Evolutionary conservation across 1,284 basidiomycete genomes (phyloP).

Genomic region (Earliella scabrosa): DNA sequence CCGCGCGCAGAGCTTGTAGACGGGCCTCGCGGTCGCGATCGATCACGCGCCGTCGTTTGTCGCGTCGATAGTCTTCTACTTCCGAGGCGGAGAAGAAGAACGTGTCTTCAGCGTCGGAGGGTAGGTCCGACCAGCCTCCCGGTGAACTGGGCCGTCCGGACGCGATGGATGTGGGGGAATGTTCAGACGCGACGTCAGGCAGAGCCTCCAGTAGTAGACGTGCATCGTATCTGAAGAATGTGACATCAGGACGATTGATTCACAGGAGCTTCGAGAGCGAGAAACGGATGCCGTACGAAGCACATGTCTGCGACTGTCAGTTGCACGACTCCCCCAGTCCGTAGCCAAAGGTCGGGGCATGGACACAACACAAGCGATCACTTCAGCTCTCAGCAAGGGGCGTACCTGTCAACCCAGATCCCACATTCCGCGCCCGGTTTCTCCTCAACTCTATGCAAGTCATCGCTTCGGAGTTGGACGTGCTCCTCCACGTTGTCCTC

Average conservation of each 20-base stretch:
- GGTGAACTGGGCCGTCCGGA: slow-evolving; percentile 45
- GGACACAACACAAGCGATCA: slow-evolving; percentile 12
- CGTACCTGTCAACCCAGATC: slow-evolving; percentile 71
- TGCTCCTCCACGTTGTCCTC: slow-evolving; percentile 21
- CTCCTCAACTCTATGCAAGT: not conserved
- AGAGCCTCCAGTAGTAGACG: slow-evolving; percentile 69
- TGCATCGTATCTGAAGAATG: slow-evolving; percentile 70
- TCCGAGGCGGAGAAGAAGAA: slow-evolving; percentile 78
- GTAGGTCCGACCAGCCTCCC: slow-evolving; percentile 78
- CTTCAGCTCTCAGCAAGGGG: slow-evolving; percentile 21
- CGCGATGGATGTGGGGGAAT: slow-evolving; percentile 7
- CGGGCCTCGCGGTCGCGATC: slow-evolving; percentile 67
- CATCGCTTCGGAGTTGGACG: slow-evolving; percentile 8
- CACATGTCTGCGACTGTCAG: not conserved
- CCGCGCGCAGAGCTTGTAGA: slow-evolving; percentile 56
- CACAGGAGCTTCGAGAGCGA: slow-evolving; percentile 12
- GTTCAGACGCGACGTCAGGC: slow-evolving; percentile 32
- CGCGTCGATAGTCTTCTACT: slow-evolving; percentile 63
- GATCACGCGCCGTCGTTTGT: slow-evolving; percentile 67
- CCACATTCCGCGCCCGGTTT: slow-evolving; percentile 19
- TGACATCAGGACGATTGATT: not conserved
- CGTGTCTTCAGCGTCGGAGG: slow-evolving; percentile 82
- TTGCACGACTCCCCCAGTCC: not conserved
- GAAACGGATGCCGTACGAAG: slow-evolving; percentile 8
- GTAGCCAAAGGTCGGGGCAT: slow-evolving; percentile 2